Evolutionary conservation across 768 basidiomycete species (phyloP), one percentile per base, ranked within the genome.

Genomic region (Xerocomellus intermedius): DNA sequence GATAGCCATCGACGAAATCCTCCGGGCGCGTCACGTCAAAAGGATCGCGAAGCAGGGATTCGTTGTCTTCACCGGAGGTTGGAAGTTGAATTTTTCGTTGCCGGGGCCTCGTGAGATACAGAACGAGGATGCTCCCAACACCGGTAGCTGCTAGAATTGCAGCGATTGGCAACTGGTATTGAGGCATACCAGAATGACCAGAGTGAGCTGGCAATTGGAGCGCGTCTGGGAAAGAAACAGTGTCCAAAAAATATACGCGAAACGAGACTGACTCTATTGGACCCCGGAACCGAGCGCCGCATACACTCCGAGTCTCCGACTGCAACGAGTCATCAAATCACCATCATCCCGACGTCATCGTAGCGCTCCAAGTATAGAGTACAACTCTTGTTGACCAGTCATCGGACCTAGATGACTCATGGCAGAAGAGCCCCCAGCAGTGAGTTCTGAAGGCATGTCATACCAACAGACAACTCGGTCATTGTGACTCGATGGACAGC

Each of bases 11-110:
- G 13, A 84, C 55, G 35, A 81, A 59, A 60, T 93, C 91, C 65
- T 87, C 85, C 9, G 84, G 81, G n/a, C 66, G 82, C 19, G 83
- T 80, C n/a, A 93, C 84, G 65, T 84, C 81, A 64, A 88, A 89
- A 12, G 86, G 83, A 62, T 89, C 87, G 16, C 13, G 66, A 41
- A 63, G 46, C 2, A 70, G 56, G 1, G 69, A 37, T 48, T 72
- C 67, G 14, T 49, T 48, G 12, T 50, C 59, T 57, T 62, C 70
- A 9, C 59, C 57, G 24, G 58, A 58, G 13, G 69, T 61, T 38
- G 79, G 78, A 17, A 86, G 76, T 50, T 77, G 71, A 52, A 86
- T 79, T 66, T 82, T 82, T 33, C 80, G 81, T 32, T 79, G 77
- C 42, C 61, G 69, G 3, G 75, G 69, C 32, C 73, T 44, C 8